Conservation (phyloP, 2,329 filamentous ascomycete species). For the Pseudophaeomoniella oleicola region DNA sequence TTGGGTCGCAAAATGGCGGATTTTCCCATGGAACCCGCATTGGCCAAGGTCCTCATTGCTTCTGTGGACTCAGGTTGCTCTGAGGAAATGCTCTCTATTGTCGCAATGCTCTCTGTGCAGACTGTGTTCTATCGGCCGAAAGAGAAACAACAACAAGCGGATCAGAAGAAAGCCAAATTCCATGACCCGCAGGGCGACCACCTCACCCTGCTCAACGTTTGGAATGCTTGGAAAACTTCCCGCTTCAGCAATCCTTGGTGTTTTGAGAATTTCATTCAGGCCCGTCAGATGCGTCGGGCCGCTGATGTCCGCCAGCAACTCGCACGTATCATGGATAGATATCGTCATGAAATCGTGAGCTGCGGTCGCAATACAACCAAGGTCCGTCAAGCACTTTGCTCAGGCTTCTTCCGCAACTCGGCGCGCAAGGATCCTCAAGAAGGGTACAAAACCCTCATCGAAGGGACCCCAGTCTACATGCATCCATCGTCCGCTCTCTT, state of each 20-base stretch:
- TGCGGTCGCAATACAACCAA: conserved; percentile 79
- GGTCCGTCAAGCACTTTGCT: conserved; percentile 77
- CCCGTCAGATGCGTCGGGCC: conserved; percentile 71
- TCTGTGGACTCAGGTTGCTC: conserved; percentile 79
- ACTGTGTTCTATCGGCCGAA: conserved; percentile 91
- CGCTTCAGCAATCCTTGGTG: conserved; percentile 82
- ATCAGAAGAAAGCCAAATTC: conserved; percentile 96
- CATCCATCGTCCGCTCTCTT: conserved; percentile 87
- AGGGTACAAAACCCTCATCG: conserved; percentile 93
- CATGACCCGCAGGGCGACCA: conserved; percentile 92
- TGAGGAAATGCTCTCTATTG: conserved; percentile 86
- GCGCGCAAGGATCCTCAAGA: conserved; percentile 92
- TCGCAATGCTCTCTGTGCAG: conserved; percentile 80
- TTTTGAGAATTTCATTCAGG: conserved; percentile 95
- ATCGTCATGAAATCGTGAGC: conserved; percentile 66
- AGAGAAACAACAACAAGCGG: conserved; percentile 90
- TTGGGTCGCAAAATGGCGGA: conserved; percentile 95
- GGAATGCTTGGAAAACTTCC: conserved; percentile 87
- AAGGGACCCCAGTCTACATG: conserved; percentile 87
- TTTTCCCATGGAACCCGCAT: conserved; percentile 90
- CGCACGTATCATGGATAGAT: conserved; percentile 83
- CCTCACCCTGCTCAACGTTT: conserved; percentile 87
- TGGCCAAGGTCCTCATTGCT: conserved; percentile 80
- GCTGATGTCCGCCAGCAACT: conserved; percentile 89
- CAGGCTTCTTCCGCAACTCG: conserved; percentile 89